Evolutionary conservation across 768 basidiomycete species (phyloP).

Genomic region (Tylopilus rubrobrunneus): DNA sequence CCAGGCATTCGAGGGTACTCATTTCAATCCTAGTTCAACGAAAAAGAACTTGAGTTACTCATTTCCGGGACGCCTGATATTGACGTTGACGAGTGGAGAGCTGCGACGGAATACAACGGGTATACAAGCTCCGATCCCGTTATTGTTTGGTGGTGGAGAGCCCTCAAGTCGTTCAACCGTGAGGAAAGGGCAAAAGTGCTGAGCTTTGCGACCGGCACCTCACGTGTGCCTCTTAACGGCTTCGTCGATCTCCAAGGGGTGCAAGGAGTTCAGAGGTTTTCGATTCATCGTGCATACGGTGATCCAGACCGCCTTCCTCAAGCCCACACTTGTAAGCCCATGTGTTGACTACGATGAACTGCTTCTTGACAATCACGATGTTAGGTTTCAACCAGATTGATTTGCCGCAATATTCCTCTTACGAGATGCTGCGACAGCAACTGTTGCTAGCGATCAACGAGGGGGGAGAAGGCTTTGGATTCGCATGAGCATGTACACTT

Average conservation of each 20-base stretch:
- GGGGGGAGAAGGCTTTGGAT: conserved; percentile 94
- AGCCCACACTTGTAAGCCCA: conserved; percentile 78
- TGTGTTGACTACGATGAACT: background rate
- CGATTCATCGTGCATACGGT: conserved; percentile 91
- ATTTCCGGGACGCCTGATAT: conserved; percentile 99
- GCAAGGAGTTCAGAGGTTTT: conserved; percentile 91
- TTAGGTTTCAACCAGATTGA: conserved; percentile 93
- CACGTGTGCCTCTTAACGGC: conserved; percentile 89
- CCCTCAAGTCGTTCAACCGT: conserved; percentile 93
- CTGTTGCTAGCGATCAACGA: conserved; percentile 91
- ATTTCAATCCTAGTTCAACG: conserved; percentile 66
- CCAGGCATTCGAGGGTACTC: background rate
- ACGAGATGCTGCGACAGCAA: conserved; percentile 93
- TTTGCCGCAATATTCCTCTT: conserved; percentile 90
- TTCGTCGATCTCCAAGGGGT: conserved; percentile 95
- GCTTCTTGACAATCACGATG: conserved; percentile 13
- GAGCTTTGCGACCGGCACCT: conserved; percentile 93
- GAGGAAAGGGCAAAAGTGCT: conserved; percentile 96
- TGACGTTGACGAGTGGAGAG: conserved; percentile 96
- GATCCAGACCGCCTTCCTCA: conserved; percentile 81
- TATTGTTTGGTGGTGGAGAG: conserved; percentile 99
- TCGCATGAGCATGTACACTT: conserved; percentile 40
- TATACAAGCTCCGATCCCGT: conserved; percentile 89
- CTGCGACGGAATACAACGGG: conserved; percentile 87
- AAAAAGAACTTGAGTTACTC: conserved; percentile 88